Evolutionary conservation across 306 rosid species (phyloP), one percentile per base, ranked within the genome.

Genomic region (Quillaja saponaria): DNA sequence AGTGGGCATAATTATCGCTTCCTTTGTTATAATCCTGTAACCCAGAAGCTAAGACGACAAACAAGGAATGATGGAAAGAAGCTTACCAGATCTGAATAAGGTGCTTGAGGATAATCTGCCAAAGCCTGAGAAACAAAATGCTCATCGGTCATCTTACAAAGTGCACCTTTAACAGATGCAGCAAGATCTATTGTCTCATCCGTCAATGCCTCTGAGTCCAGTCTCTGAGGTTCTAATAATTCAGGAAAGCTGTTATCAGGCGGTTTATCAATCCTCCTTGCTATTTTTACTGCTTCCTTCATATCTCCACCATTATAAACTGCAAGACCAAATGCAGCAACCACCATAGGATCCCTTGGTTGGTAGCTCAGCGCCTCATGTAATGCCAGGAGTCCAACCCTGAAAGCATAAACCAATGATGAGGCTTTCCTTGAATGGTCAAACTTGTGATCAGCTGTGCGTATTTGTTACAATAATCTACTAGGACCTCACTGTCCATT

Each of bases 291-390:
- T 17, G 96, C 95, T 82, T 91, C 92, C 34, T 15, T 17, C 34
- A 86, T 54, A 79, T 86, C 82, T 46, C 98, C 98, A 38, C 95
- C 95, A 60, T 79, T 91, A 79, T 88, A 81, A 40, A 88, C 68
- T 49, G 89, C 84, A 78, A 91, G 84, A 73, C 90, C 49, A 73
- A 88, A 84, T 72, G 95, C 92, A 63, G 98, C 96, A 68, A 84
- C 82, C 66, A 69, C 96, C 62, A 55, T 55, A 31, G 85, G 73
- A 63, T 79, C 75, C 75, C 83, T 81, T 49, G 98, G 98, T 55
- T 63, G 73, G 66, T 88, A 86, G 34, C 61, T 78, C 65, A 91
- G 75, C 28, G 98, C 75, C 44, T 63, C 72, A 72, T 91, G 98
- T 53, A 91, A 88, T 49, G 88, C 96, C 59, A 91, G 83, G 67